phyloP scores from a whole-genome alignment of 805 yeast genomes.

The Scheffersomyces stipitis region DNA sequence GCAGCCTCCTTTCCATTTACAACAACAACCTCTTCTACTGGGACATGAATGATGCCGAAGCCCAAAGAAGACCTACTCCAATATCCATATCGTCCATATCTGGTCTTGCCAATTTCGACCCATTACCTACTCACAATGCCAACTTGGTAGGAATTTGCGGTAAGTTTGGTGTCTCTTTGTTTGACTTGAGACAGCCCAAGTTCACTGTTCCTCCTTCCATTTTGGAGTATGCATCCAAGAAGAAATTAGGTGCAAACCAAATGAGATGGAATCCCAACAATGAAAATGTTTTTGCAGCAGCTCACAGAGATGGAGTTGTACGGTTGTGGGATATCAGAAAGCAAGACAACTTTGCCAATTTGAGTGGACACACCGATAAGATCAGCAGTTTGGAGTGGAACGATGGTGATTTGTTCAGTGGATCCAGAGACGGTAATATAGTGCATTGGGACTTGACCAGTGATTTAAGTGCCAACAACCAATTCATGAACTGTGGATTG shows the following conservation, averaged over 20 bases:
- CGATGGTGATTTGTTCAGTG: constrained; percentile 51
- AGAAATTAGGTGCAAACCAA: constrained; percentile 32
- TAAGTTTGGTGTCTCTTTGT: constrained; percentile 68
- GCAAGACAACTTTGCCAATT: constrained; percentile 50
- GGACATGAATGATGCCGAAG: constrained; percentile 62
- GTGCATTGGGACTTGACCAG: constrained; percentile 61
- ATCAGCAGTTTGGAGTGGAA: constrained; percentile 65
- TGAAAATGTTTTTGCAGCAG: constrained; percentile 63
- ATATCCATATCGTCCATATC: constrained; percentile 49
- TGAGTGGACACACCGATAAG: constrained; percentile 55
- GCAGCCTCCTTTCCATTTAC: constrained; percentile 60
- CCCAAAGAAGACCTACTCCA: constrained; percentile 45
- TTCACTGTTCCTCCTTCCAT: constrained; percentile 29
- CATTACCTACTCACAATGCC: constrained; percentile 40
- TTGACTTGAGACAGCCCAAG: constrained; percentile 61
- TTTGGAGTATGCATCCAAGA: constrained; percentile 12
- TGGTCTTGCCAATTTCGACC: constrained; percentile 54
- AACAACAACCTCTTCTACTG: constrained; percentile 73
- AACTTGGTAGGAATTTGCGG: constrained; percentile 67
- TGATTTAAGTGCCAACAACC: constrained; percentile 11
- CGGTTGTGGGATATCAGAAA: constrained; percentile 77
- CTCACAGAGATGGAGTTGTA: constrained; percentile 55
- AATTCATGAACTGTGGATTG: constrained; percentile 38
- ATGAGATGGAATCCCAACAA: constrained; percentile 66
- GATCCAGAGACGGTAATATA: constrained; percentile 66